Evolutionary conservation across 805 yeast genomes (phyloP).

Genomic region (Schizosaccharomyces cryophilus): DNA sequence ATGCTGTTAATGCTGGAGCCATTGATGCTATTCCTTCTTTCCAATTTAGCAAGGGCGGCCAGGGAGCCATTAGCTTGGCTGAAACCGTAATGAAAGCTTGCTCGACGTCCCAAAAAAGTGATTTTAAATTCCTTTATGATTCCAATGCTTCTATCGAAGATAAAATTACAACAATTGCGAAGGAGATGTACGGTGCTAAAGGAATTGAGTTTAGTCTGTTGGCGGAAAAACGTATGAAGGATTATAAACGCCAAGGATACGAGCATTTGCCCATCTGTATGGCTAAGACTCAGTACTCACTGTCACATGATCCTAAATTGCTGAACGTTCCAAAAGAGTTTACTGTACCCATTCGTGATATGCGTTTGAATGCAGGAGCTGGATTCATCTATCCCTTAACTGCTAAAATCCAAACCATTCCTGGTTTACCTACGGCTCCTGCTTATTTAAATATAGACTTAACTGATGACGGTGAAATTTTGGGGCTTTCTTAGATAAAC

Average conservation of each 20-base stretch:
- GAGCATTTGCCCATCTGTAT: constrained; percentile 81
- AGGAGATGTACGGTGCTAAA: constrained; percentile 80
- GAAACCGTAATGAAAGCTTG: constrained; percentile 50
- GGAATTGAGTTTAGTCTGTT: constrained; percentile 58
- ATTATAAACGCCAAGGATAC: constrained; percentile 68
- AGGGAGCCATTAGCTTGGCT: constrained; percentile 68
- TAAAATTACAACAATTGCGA: constrained; percentile 56
- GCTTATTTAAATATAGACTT: constrained; percentile 96
- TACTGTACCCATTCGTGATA: constrained; percentile 84
- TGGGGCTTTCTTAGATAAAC: constrained; percentile 49
- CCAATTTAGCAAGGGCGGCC: constrained; percentile 93
- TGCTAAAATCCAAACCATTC: constrained; percentile 90
- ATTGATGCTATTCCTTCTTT: constrained; percentile 68
- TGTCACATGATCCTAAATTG: constrained; percentile 77
- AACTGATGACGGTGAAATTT: constrained; percentile 69
- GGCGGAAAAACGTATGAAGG: constrained; percentile 59
- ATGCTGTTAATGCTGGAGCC: constrained; percentile 75
- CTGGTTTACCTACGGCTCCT: constrained; percentile 86
- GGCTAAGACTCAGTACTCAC: constrained; percentile 91
- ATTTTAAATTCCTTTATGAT: constrained; percentile 43
- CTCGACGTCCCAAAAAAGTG: constrained; percentile 18
- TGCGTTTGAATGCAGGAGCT: constrained; percentile 86
- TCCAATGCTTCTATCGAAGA: constrained; percentile 46
- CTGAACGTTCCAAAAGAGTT: constrained; percentile 92
- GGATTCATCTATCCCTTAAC: constrained; percentile 91